Base-by-base conservation (phyloP, 352 stramenopile genomes). In the Phytopythium kandeliae region DNA sequence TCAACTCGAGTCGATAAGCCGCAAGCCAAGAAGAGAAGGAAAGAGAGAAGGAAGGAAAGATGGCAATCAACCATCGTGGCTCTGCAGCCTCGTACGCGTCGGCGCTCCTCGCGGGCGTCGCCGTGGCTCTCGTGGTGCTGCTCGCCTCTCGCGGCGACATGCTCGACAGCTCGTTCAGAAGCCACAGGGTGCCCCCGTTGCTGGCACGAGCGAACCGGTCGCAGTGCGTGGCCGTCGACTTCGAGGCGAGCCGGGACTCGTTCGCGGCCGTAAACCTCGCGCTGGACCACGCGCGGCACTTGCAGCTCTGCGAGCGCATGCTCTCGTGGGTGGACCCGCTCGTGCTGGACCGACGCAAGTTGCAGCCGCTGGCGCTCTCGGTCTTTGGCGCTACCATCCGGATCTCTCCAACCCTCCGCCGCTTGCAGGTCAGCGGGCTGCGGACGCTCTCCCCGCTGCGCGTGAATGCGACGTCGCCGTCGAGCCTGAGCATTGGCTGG, bases 251-350 rank as follows among this genome's bases (percentile, higher is more conserved):
- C 33, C 17, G 17, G 7, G 46, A 17, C 3, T 35, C 44, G 17
- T 34, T 52, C 46, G 33, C 31, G 28, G 31, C 31, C 15, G 24
- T 52, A 21, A 52, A 52, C 46, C 31, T 22, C 21, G 46, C 46
- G n/a, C 43, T 52, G 21, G 46, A 52, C 31, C 31, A 52, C 31
- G 46, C 46, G 12, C n/a, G 33, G 19, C 13, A 43, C 46, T 43
- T 52, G 13, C 46, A 43, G 46, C 21, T 52, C n/a, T 52, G 21
- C 31, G 46, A 52, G 19, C 46, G 46, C 17, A 34, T 52, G 19
- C 34, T 52, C n/a, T 19, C 33, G 21, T 35, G 33, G 22, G 31
- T 43, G 21, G 46, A 52, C 31, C 46, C 46, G 5, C 31, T 52
- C 13, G 21, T n/a, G 21, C 11, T 44, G 15, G 22, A 21, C 12